phyloP scores from a whole-genome alignment of 768 basidiomycete species.

The Suillus discolor region DNA sequence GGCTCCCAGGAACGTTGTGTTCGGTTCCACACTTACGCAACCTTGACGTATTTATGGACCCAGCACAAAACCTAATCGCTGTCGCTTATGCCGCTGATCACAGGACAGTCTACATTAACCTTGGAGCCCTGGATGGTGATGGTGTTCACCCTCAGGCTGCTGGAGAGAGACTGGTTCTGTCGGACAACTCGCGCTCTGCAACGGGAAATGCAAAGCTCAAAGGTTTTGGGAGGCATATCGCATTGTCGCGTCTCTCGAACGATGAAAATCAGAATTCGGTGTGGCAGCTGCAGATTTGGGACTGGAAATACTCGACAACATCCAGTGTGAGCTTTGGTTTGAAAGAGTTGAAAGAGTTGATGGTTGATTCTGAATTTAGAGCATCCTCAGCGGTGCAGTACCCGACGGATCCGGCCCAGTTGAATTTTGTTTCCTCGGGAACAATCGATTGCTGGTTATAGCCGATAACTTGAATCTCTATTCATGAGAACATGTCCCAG shows the following conservation, averaged over 20 bases:
- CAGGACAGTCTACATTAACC: neutral
- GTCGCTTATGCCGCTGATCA: neutral
- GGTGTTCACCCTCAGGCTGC: neutral
- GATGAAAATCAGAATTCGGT: too few relatives aligned
- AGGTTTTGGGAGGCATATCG: neutral
- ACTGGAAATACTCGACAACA: neutral
- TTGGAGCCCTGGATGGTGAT: neutral
- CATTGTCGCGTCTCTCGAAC: neutral
- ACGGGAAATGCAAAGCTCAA: neutral
- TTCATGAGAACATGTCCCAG: neutral
- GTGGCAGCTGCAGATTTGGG: neutral
- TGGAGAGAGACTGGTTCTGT: neutral
- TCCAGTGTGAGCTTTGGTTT: neutral
- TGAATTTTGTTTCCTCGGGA: neutral
- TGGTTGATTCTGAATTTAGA: neutral
- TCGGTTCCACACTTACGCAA: neutral
- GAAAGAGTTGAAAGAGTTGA: neutral
- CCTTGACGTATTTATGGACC: neutral
- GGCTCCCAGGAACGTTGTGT: neutral
- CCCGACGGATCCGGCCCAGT: rapidly evolving
- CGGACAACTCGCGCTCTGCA: neutral
- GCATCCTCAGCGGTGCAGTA: neutral
- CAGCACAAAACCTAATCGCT: neutral
- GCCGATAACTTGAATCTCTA: neutral
- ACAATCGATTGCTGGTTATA: neutral